phyloP scores from a whole-genome alignment of 73 alveolate species.

The Tetrahymena elliotti region DNA sequence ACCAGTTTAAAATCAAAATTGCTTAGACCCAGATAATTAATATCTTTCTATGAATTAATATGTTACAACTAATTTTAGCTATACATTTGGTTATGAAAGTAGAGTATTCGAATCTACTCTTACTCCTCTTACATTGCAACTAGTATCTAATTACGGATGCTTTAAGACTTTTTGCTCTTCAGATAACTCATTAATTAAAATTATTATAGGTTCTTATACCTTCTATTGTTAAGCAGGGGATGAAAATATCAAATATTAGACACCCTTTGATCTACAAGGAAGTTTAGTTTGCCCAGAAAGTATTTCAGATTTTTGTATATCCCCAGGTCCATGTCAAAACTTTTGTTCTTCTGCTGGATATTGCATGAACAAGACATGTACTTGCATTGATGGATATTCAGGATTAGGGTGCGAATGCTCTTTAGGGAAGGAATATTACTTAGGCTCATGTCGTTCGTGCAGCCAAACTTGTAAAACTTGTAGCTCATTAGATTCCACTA shows the following conservation, averaged over 20 bases:
- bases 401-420: neutral
- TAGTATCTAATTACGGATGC: neutral
- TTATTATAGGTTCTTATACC: neutral
- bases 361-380: neutral
- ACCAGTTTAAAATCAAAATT: neutral
- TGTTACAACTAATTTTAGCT: neutral
- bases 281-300: neutral
- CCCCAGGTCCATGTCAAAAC: neutral
- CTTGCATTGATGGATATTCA: neutral
- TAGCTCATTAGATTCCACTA: neutral
- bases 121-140: neutral
- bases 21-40: neutral
- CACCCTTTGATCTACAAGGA: neutral
- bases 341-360: neutral
- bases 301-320: neutral
- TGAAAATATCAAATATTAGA: neutral
- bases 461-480: neutral
- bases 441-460: neutral
- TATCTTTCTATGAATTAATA: neutral
- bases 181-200: neutral
- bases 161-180: neutral
- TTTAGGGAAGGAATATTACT: neutral
- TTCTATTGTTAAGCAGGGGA: neutral
- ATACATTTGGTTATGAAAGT: neutral
- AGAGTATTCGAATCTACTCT: neutral